A percentile compares a stretch with the other conserved stretches of the same genome.
Evolutionary conservation across 257 asterid genomes (phyloP).

Genomic region (Thymus quinquecostatus): DNA sequence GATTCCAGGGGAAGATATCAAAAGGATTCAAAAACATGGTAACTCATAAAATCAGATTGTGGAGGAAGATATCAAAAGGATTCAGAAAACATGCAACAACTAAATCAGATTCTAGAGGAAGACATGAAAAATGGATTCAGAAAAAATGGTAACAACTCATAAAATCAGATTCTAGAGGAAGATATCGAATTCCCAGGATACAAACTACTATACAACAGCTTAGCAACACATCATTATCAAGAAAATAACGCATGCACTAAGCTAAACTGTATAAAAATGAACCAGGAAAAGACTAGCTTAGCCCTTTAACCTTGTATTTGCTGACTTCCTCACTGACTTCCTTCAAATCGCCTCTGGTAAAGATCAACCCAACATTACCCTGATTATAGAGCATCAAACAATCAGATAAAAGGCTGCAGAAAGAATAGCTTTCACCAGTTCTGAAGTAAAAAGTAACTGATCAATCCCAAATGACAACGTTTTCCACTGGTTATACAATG

Average conservation of each 20-base stretch:
- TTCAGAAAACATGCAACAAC: too few relatives aligned
- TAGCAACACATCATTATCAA: background rate
- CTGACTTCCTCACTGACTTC: conserved; percentile 89
- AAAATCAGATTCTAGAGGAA: background rate
- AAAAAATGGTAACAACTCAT: too few relatives aligned
- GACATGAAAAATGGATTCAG: too few relatives aligned
- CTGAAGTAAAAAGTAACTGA: background rate
- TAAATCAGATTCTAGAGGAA: too few relatives aligned
- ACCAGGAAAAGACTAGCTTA: background rate
- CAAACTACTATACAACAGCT: background rate
- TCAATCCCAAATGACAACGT: too few relatives aligned
- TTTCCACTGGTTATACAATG: too few relatives aligned
- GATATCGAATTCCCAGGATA: background rate
- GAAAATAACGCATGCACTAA: background rate
- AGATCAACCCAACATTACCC: conserved; percentile 92
- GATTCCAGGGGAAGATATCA: too few relatives aligned
- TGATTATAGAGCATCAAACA: conserved; percentile 14
- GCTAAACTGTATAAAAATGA: background rate
- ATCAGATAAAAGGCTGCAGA: background rate
- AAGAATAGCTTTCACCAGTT: background rate
- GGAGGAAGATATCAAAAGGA: background rate
- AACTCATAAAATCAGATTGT: background rate
- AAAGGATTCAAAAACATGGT: too few relatives aligned
- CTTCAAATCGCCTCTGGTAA: conserved; percentile 88
- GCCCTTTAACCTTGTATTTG: conserved; percentile 62